phyloP scores from a whole-genome alignment of 2,329 filamentous ascomycete genomes.

The Ceratocystis cacaofunesta region DNA sequence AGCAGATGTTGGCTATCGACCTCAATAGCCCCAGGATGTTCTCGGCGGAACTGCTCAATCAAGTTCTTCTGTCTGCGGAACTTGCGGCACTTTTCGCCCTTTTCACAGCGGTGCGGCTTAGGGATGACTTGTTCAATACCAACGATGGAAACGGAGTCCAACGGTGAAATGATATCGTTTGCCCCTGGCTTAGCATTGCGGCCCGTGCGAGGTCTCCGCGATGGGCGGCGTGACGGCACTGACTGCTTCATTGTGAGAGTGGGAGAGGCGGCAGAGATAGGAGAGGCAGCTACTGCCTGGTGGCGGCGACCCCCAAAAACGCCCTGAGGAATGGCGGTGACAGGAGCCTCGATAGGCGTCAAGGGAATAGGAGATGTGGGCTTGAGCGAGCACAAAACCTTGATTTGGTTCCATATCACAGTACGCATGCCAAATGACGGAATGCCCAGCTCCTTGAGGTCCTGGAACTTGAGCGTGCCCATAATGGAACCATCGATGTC shows the following conservation, averaged over 20 bases:
- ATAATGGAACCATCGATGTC: slow-evolving; percentile 83
- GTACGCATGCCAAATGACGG: slow-evolving; percentile 68
- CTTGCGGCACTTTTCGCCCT: slow-evolving; percentile 73
- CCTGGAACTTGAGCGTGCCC: slow-evolving; percentile 82
- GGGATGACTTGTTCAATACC: slow-evolving; percentile 81
- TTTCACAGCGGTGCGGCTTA: slow-evolving; percentile 68
- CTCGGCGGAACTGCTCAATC: slow-evolving; percentile 58
- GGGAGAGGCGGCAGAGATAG: slow-evolving; percentile 18
- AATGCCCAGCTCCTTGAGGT: slow-evolving; percentile 67
- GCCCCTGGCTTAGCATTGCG: slow-evolving; percentile 24
- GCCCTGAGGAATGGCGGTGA: slow-evolving; percentile 31
- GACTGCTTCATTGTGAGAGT: neutral
- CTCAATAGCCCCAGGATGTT: slow-evolving; percentile 51
- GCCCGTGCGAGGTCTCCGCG: slow-evolving; percentile 4
- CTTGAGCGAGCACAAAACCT: slow-evolving; percentile 45
- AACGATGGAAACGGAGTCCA: slow-evolving; percentile 79
- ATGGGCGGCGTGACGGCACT: slow-evolving; percentile 2
- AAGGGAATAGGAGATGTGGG: slow-evolving; percentile 37
- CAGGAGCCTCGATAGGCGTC: slow-evolving; percentile 47
- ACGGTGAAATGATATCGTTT: slow-evolving; percentile 57
- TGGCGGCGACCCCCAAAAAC: slow-evolving; percentile 20
- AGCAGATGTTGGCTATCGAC: slow-evolving; percentile 46
- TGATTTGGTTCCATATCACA: slow-evolving; percentile 66
- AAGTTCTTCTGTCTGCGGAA: slow-evolving; percentile 67
- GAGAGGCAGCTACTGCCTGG: neutral